Conservation (phyloP, 345 rosid genomes). For the Carallia brachiata region DNA sequence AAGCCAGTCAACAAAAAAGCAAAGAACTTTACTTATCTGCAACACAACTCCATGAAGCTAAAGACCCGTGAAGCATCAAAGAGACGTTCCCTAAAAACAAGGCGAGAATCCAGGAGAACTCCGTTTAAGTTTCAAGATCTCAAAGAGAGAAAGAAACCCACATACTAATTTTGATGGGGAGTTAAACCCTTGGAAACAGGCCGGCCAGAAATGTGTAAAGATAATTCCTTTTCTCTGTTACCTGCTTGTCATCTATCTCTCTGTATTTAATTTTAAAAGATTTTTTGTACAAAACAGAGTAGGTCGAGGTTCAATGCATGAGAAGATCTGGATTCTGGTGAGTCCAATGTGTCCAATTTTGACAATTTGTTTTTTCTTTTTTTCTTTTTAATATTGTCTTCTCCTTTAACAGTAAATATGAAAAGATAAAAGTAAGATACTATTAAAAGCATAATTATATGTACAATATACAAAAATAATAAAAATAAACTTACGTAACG, state of each 20-base stretch:
- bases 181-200: too few species aligned
- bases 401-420: too few species aligned
- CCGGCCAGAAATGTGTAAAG: not conserved
- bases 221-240: not conserved
- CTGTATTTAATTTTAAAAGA: too few species aligned
- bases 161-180: too few species aligned
- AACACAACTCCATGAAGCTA: not conserved
- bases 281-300: too few species aligned
- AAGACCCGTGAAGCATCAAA: not conserved
- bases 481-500: too few species aligned
- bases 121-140: too few species aligned
- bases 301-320: constrained; percentile 10
- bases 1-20: not conserved
- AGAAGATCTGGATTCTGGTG: constrained; percentile 1
- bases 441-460: too few species aligned
- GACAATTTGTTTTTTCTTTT: not conserved
- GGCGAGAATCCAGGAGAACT: constrained; percentile 10
- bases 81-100: constrained; percentile 2
- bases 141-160: too few species aligned
- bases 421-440: too few species aligned
- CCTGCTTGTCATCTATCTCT: not conserved
- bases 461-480: too few species aligned
- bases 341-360: not conserved
- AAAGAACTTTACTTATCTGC: constrained; percentile 18
- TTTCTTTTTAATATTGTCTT: not conserved